These are phyloP conservation scores for Aquilaria yunnanensis DNA, from an alignment of 345 rosid genomes.

Conservation along the genomic window DNA sequence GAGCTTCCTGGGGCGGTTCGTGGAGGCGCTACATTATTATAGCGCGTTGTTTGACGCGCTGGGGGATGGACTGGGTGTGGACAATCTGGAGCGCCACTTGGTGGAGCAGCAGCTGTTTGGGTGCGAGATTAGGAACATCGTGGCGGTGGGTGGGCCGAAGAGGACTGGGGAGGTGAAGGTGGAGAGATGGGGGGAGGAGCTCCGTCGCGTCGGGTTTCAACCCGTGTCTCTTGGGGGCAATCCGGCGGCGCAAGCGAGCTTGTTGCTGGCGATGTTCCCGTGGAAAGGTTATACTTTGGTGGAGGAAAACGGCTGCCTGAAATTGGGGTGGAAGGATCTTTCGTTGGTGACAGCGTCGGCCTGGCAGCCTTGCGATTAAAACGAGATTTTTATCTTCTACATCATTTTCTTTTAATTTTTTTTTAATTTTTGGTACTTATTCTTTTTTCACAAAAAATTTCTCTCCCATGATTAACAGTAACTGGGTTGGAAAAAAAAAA, in stretches of 20 bases:
- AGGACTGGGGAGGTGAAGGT: conserved; percentile 69
- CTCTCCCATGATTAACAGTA: too few relatives aligned
- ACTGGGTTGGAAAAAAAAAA: too few relatives aligned
- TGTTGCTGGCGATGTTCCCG: conserved; percentile 85
- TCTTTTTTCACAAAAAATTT: too few relatives aligned
- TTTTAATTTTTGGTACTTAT: not conserved
- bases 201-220: conserved; percentile 57
- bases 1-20: conserved; percentile 74
- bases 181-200: conserved; percentile 77
- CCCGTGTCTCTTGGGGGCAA: conserved; percentile 76
- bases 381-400: not conserved
- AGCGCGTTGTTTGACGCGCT: conserved; percentile 96
- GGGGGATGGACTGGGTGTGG: conserved; percentile 62
- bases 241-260: conserved; percentile 86
- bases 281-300: conserved; percentile 91
- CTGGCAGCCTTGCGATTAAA: conserved; percentile 69
- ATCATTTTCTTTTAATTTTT: not conserved
- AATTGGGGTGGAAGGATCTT: conserved; percentile 94
- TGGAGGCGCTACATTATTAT: conserved; percentile 91
- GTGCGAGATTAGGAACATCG: conserved; percentile 76
- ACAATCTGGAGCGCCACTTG: conserved; percentile 68
- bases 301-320: conserved; percentile 72
- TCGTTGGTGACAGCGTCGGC: conserved; percentile 90
- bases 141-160: conserved; percentile 74
- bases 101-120: conserved; percentile 94